These are phyloP conservation scores for Didymella glomerata DNA, from an alignment of 2,329 filamentous ascomycete species.

Conservation along the genomic window DNA sequence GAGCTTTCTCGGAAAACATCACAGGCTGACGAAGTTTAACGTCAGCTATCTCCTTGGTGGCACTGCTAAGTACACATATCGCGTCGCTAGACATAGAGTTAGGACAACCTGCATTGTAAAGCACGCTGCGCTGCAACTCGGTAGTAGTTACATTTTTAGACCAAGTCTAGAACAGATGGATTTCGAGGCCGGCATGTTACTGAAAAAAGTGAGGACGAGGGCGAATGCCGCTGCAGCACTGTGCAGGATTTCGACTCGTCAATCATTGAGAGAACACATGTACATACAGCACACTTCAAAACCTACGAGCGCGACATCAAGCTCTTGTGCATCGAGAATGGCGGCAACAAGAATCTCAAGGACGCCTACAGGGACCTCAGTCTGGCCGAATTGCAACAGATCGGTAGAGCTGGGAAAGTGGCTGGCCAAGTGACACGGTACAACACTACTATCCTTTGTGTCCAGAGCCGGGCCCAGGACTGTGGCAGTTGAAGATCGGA, in stretches of 20 bases:
- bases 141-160: constrained; percentile 32
- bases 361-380: constrained; percentile 37
- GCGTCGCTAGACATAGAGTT: constrained; percentile 21
- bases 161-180: constrained; percentile 46
- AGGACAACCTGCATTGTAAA: constrained; percentile 40
- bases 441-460: constrained; percentile 22
- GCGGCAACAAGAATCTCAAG: constrained; percentile 44
- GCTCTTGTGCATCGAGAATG: constrained; percentile 45
- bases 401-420: constrained; percentile 45
- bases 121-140: constrained; percentile 46
- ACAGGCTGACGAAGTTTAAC: neutral
- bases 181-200: constrained; percentile 44
- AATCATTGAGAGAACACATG: constrained; percentile 5
- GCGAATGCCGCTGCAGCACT: neutral
- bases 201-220: constrained; percentile 23
- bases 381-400: constrained; percentile 26
- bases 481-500: too few species aligned
- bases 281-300: constrained; percentile 32
- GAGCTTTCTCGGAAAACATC: neutral
- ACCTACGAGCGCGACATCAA: constrained; percentile 39
- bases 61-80: constrained; percentile 50
- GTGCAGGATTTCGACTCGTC: neutral
- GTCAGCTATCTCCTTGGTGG: constrained; percentile 39
- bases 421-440: constrained; percentile 45
- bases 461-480: neutral